Conservation (phyloP, 2,329 filamentous ascomycete species). For the Huntiella omanensis region DNA sequence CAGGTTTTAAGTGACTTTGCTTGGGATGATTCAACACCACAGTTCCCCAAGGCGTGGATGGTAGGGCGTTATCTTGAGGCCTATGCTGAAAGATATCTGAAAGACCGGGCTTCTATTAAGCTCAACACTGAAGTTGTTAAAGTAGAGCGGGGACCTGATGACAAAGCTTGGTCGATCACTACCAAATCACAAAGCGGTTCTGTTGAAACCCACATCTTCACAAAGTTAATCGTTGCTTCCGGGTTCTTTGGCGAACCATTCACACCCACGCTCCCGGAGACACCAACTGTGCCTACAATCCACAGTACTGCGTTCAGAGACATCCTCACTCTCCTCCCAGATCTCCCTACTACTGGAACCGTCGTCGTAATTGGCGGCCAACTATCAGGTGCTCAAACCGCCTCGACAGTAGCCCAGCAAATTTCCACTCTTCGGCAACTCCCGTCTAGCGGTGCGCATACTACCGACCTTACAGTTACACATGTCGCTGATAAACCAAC, state of each 20-base stretch:
- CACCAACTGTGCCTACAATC: constrained; percentile 28
- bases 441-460: constrained; percentile 19
- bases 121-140: constrained; percentile 25
- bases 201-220: constrained; percentile 34
- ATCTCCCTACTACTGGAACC: constrained; percentile 28
- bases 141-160: constrained; percentile 15
- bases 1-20: constrained; percentile 54
- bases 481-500: constrained; percentile 52
- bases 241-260: constrained; percentile 54
- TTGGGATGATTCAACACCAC: constrained; percentile 41
- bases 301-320: constrained; percentile 52
- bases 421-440: constrained; percentile 44
- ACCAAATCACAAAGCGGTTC: constrained; percentile 16
- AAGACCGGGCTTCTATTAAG: constrained; percentile 19
- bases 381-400: constrained; percentile 66
- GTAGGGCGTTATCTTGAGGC: constrained; percentile 52
- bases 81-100: constrained; percentile 42
- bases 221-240: constrained; percentile 52
- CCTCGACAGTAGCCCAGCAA: constrained; percentile 51
- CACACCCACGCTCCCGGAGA: constrained; percentile 23
- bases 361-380: constrained; percentile 62
- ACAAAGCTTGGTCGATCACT: constrained; percentile 25
- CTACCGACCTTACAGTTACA: constrained; percentile 38
- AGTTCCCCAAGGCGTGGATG: constrained; percentile 61
- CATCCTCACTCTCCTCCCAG: constrained; percentile 28